Evolutionary conservation across 768 basidiomycete genomes (phyloP), one percentile per base, ranked within the genome.

Genomic region (Scleroderma citrinum): DNA sequence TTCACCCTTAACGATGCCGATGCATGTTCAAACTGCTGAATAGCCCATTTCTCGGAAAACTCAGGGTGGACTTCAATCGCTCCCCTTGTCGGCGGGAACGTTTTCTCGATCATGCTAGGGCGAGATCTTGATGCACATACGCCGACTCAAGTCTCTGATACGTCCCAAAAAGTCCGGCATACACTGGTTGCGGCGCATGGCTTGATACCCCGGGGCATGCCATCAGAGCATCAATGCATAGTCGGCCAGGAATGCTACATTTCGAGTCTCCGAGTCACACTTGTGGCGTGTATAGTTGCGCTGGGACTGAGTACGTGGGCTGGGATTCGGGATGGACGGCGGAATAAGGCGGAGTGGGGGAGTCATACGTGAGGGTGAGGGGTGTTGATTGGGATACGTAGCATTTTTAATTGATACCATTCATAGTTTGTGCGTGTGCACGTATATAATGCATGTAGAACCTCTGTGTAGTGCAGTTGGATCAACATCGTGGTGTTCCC

Each of bases 61-160:
- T 91, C 84, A 85, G 91, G 91, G 7, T 88, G 78, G 60, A 71
- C 87, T 20, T 80, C 80, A 17, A 68, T 90, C 40, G 77, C 86
- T 1, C 89, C 92, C 1, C 67, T 91, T 47, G n/a, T 83, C 7
- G 87, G 85, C 3, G 85, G 85, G 0, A 94, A 93, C 67, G 40
- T 92, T 1, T 87, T 92, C 63, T 91, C 88, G n/a, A 56, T 94
- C 45, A 71, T 83, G 38, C 93, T 93, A 57, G 92, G 92, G 5
- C 73, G 70, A 41, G 85, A 88, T 55, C 75, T 93, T 26, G 92
- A 95, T 56, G 73, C 82, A 4, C 87, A 94, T 56, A 77, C 69
- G 5, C 52, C 67, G 1, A 5, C 13, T 3, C 45, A 54, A 12
- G 58, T 47, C 29, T 11, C 42, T 6, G 44, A 5, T 14, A 36